A percentile compares a stretch with the other conserved stretches of the same genome.
phyloP scores from a whole-genome alignment of 371 early-diverging fungal genomes.

The Zychaea mexicana region DNA sequence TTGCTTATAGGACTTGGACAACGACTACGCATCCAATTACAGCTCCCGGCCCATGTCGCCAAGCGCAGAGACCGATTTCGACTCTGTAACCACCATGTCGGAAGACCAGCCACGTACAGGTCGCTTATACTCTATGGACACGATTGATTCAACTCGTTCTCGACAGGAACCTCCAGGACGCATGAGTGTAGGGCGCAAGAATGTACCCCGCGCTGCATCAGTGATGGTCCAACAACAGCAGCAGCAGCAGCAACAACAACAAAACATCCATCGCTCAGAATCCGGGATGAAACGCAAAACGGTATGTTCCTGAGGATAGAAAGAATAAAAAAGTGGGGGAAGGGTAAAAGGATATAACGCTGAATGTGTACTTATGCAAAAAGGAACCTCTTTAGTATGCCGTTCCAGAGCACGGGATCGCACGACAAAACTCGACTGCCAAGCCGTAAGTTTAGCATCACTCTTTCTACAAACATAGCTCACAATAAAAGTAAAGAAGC shows the following conservation, averaged over 20 bases:
- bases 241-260: not conserved
- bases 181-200: constrained; percentile 10
- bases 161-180: constrained; percentile 5
- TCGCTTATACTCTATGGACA: constrained; percentile 6
- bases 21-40: constrained; percentile 1
- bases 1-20: not conserved
- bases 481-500: not conserved
- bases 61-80: constrained; percentile 1
- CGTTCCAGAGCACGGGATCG: not conserved
- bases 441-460: constrained; percentile 2
- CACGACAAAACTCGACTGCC: not conserved
- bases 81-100: not conserved
- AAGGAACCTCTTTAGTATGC: not conserved
- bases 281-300: constrained; percentile 2
- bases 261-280: constrained; percentile 6
- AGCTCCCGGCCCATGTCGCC: constrained; percentile 6
- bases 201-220: constrained; percentile 9
- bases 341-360: not conserved
- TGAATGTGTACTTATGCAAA: not conserved
- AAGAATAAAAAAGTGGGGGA: not conserved
- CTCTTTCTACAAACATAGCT: not conserved
- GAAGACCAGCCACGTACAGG: constrained; percentile 1
- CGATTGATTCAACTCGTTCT: constrained; percentile 1
- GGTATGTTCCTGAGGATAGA: not conserved
- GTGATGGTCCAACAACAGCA: constrained; percentile 1